These are phyloP conservation scores for Aspergillus hancockii DNA, from an alignment of 495 filamentous ascomycete genomes.

Conservation along the genomic window DNA sequence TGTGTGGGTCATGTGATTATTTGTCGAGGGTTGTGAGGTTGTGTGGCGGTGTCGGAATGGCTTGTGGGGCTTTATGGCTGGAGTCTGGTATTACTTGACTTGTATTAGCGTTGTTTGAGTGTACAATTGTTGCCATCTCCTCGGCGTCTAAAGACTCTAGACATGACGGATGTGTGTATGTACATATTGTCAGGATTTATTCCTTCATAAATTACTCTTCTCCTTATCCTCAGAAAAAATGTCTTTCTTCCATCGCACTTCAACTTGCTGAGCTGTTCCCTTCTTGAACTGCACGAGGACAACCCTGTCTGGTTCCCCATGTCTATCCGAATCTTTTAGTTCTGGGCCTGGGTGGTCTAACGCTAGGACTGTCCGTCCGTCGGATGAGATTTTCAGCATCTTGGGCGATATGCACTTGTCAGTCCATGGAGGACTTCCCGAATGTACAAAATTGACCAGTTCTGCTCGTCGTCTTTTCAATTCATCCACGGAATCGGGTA, in stretches of 20 bases:
- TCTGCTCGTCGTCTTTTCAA: slow-evolving; percentile 52
- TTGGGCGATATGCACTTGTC: slow-evolving; percentile 77
- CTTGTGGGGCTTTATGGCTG: slow-evolving; percentile 1
- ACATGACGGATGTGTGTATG: not conserved
- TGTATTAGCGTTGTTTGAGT: not conserved
- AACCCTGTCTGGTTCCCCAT: slow-evolving; percentile 72
- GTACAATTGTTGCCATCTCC: not conserved
- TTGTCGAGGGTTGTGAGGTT: slow-evolving; percentile 29
- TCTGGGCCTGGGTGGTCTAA: slow-evolving; percentile 74
- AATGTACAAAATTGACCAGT: slow-evolving; percentile 59
- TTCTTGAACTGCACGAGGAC: slow-evolving; percentile 67
- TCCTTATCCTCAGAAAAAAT: slow-evolving; percentile 33
- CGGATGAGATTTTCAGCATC: slow-evolving; percentile 54
- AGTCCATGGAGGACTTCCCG: slow-evolving; percentile 64
- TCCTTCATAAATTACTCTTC: slow-evolving; percentile 34
- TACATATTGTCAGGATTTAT: not conserved
- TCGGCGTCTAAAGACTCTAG: slow-evolving; percentile 1
- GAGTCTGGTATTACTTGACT: not conserved
- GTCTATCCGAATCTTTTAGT: slow-evolving; percentile 58
- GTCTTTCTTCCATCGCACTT: slow-evolving; percentile 55
- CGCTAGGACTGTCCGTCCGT: slow-evolving; percentile 62
- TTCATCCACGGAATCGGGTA: slow-evolving; percentile 32
- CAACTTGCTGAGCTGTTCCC: slow-evolving; percentile 54
- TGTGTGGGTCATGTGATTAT: slow-evolving; percentile 55
- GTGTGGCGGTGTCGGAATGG: slow-evolving; percentile 5